These are phyloP conservation scores for Fusarium papillatum DNA, from an alignment of 2,329 filamentous ascomycete genomes.

Conservation along the genomic window DNA sequence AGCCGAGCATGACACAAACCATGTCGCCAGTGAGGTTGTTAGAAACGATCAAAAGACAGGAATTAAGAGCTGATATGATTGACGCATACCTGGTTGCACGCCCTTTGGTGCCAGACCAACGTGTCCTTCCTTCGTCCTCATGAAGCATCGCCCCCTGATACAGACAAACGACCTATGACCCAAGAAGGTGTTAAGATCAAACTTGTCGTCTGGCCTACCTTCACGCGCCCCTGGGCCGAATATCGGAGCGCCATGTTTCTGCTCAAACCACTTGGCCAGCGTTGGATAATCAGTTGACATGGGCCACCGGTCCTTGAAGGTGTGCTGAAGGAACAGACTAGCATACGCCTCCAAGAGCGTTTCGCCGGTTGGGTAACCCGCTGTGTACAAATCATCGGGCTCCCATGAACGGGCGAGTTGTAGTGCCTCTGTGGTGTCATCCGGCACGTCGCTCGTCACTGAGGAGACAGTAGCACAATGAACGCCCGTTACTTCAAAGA, in stretches of 20 bases:
- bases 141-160: not conserved
- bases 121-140: not conserved
- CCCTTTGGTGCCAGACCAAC: not conserved
- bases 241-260: too few species aligned
- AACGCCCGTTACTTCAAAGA: too few species aligned
- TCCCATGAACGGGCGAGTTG: slow-evolving; percentile 5
- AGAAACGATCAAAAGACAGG: not conserved
- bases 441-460: too few species aligned
- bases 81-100: too few species aligned
- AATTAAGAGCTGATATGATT: too few species aligned
- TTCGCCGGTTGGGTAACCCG: not conserved
- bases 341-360: slow-evolving; percentile 12
- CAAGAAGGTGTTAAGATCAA: too few species aligned
- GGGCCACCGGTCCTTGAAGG: not conserved
- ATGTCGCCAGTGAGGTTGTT: slow-evolving; percentile 5
- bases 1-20: slow-evolving; percentile 9
- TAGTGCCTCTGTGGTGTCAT: too few species aligned
- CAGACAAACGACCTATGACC: too few species aligned
- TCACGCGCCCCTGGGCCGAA: too few species aligned
- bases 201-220: too few species aligned
- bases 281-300: not conserved
- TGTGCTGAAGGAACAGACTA: slow-evolving; percentile 3
- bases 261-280: too few species aligned
- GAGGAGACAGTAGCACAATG: too few species aligned
- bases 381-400: not conserved